Evolutionary conservation across 768 basidiomycete species (phyloP), one percentile per base, ranked within the genome.

Genomic region (Podaxis pistillaris): DNA sequence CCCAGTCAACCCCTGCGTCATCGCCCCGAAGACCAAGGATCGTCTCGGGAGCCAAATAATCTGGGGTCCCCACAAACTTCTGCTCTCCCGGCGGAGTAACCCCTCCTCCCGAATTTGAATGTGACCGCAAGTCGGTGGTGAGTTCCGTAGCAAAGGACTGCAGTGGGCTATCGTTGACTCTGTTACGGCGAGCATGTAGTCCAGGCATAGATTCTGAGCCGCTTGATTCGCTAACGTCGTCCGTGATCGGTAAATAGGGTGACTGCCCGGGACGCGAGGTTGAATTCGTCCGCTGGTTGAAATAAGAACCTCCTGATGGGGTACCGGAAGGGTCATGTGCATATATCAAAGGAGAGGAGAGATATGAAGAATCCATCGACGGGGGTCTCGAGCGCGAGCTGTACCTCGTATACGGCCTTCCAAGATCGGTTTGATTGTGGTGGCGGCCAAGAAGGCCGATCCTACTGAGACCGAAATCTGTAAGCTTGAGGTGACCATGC

Each of bases 371-470:
- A 73, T 93, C 89, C 75, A 89, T 84, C 50, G 92, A 90, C 47
- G 92, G 91, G 1, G 92, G 92, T 17, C 92, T 83, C 41, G 92
- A 94, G 46, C 88, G 81, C 22, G 90, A 90, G 63, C 81, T 83
- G 56, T 87, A 81, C 63, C 88, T 81, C 41, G 78, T 76, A 55
- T 78, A 68, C 9, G 81, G 76, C 30, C 82, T 80, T 38, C 76
- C 76, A 56, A 80, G 73, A 68, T 83, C 83, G 53, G 78, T 80
- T 71, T 93, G 90, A 47, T 90, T 86, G 30, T 94, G 96, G 73
- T 99, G 97, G 67, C 97, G 93, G 55, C 96, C 96, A 33, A 99
- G 81, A n/a, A 99, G 83, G 86, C 97, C 97, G 69, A 98, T 98
- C 70, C 94, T 85, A 64, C 95, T 97, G 15, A 99, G 78, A 60